phyloP scores from a whole-genome alignment of 139 green algal species.

The Micractinium sp. region DNA sequence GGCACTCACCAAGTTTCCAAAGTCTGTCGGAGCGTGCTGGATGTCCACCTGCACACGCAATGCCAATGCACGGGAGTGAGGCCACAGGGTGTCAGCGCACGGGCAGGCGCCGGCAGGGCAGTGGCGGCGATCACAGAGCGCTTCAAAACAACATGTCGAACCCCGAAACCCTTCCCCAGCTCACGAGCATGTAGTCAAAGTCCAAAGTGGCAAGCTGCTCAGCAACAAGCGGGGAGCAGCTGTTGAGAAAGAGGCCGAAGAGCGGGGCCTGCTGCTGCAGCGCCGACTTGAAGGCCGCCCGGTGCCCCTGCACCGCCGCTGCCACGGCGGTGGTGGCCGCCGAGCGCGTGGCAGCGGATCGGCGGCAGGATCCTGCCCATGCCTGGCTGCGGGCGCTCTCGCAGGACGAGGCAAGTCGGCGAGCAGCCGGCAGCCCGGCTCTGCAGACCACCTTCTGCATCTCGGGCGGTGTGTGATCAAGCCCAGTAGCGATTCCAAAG shows the following conservation, averaged over 20 bases:
- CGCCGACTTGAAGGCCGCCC: slow-evolving; percentile 11
- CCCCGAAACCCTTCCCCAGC: too few species aligned
- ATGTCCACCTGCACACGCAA: slow-evolving; percentile 20
- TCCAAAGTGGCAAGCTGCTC: slow-evolving; percentile 30
- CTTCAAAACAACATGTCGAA: not conserved
- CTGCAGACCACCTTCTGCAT: too few species aligned
- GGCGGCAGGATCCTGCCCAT: too few species aligned
- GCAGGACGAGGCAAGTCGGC: too few species aligned
- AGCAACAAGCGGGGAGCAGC: slow-evolving; percentile 23
- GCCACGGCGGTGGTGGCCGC: not conserved
- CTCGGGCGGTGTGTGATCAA: too few species aligned
- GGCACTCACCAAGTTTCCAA: not conserved
- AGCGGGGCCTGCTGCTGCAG: not conserved
- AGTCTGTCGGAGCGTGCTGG: slow-evolving; percentile 37
- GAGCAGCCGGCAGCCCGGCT: too few species aligned
- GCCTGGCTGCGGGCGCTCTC: too few species aligned
- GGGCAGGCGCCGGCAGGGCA: not conserved
- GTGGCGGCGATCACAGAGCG: not conserved
- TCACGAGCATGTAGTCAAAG: slow-evolving; percentile 34
- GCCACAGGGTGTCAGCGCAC: not conserved
- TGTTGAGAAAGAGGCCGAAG: slow-evolving; percentile 43
- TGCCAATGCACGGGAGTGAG: not conserved
- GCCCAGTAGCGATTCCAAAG: too few species aligned
- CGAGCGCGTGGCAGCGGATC: not conserved
- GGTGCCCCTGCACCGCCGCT: not conserved